Percentiles rank a stretch among this genome's conserved stretches.
Evolutionary conservation across 345 rosid genomes (phyloP).

Genomic region (Rhizophora mangle): DNA sequence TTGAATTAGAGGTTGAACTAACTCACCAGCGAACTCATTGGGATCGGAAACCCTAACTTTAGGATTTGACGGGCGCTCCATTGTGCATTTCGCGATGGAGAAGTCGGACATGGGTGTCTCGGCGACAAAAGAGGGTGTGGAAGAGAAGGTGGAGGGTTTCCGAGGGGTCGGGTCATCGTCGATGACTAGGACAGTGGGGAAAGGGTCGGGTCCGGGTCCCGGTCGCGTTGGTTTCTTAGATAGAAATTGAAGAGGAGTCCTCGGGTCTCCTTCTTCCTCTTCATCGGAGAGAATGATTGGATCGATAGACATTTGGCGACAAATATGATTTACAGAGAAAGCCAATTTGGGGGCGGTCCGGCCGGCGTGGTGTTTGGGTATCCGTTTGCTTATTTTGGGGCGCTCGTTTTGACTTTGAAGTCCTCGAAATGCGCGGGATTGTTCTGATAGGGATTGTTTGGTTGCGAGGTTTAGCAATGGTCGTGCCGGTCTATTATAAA

Average conservation of each 20-base stretch:
- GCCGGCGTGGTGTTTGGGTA: not conserved
- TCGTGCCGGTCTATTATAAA: too few species aligned
- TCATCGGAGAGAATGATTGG: constrained; percentile 58
- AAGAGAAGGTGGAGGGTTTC: constrained; percentile 28
- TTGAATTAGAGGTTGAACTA: not conserved
- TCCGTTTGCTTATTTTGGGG: not conserved
- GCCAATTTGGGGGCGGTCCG: not conserved
- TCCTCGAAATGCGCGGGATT: too few species aligned
- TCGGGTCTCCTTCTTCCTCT: constrained; percentile 30
- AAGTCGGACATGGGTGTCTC: constrained; percentile 63
- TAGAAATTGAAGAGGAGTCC: constrained; percentile 33
- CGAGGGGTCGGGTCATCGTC: constrained; percentile 60
- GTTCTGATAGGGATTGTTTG: too few species aligned
- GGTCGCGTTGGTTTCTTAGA: constrained; percentile 40
- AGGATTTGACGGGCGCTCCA: constrained; percentile 11
- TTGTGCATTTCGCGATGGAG: constrained; percentile 39
- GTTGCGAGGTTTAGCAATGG: too few species aligned
- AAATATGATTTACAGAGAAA: not conserved
- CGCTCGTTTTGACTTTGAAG: too few species aligned
- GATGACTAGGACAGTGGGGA: constrained; percentile 39
- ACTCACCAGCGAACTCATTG: constrained; percentile 40
- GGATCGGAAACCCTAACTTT: constrained; percentile 28
- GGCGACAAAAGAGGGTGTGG: constrained; percentile 47
- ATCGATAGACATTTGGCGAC: constrained; percentile 32
- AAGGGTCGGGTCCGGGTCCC: constrained; percentile 14